These are phyloP conservation scores for Lycium ferocissimum DNA, from an alignment of 257 asterid species.

Conservation along the genomic window DNA sequence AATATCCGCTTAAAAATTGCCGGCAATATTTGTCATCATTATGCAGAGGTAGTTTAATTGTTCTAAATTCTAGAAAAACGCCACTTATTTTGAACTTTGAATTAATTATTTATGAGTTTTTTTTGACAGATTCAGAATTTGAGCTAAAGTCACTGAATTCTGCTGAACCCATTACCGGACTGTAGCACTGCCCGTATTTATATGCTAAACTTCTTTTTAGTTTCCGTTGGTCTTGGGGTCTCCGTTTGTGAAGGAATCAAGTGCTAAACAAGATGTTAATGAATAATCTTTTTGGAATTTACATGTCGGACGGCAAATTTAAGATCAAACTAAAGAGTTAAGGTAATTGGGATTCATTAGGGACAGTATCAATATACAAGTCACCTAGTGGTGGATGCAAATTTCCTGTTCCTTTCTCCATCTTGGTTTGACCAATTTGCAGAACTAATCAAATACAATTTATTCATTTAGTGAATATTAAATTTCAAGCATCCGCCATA, in stretches of 20 bases:
- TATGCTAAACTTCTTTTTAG: neutral
- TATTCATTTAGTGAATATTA: neutral
- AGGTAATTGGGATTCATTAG: too few relatives aligned
- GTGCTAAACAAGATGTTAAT: neutral
- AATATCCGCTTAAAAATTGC: neutral
- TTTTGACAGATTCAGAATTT: too few relatives aligned
- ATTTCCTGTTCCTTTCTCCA: neutral
- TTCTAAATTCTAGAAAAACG: neutral
- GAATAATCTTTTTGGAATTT: neutral
- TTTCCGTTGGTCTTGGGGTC: neutral
- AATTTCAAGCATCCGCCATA: neutral
- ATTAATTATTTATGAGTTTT: too few relatives aligned
- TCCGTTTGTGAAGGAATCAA: neutral
- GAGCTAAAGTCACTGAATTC: too few relatives aligned
- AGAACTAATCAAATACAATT: neutral
- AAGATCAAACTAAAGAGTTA: too few relatives aligned
- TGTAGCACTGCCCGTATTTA: neutral
- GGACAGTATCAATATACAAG: neutral
- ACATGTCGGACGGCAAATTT: too few relatives aligned
- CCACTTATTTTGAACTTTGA: neutral
- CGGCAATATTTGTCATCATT: conserved; percentile 13
- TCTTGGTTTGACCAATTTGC: neutral
- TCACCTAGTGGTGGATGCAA: neutral
- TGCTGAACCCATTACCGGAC: neutral
- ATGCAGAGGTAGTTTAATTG: neutral